Base-by-base conservation (phyloP, 345 rosid genomes). In the Dovyalis caffra region DNA sequence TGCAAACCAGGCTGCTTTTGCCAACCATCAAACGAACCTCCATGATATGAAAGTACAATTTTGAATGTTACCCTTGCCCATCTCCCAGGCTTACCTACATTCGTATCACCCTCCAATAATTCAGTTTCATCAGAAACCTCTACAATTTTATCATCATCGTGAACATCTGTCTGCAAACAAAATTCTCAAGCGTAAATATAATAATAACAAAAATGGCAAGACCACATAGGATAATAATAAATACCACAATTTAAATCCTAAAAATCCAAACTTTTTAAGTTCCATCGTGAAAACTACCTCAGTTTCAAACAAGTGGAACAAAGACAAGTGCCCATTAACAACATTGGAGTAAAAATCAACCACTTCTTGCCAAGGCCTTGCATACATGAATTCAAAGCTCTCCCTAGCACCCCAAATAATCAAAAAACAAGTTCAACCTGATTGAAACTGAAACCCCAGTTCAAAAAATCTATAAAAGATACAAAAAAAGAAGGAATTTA, bases 1-100 rank as follows among this genome's bases (percentile, higher is more conserved):
- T 87, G 86, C 69, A 95, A 75, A 23, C 83, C 91, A 38, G 97
- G 98, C 80, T 95, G 97, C 69, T 87, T 93, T 83, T 93, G 98
- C 99, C 99, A 95, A 72, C 99, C 99, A 83, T 93, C 99, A 76
- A 95, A 95, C 18, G 97, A 89, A 72, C 75, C 79, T 32, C 98
- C 98, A 66, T 87, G 88, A 71, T 93, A 95, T 2, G 99, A 93
- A 79, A 95, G 77, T 74, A 85, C 74, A 69, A 95, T 90, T 89
- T 87, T 93, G 65, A 90, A 95, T 37, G 86, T 90, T 61, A 72
- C 83, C 85, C 99, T 88, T 63, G 81, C 97, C 95, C 92, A 93
- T 79, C 97, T 89, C 74, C 98, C 95, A 0, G 78, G 56, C 81
- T 83, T 87, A 49, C 80, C 89, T 31, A 79, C 77, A 64, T 61